Conservation (phyloP, 2,329 filamentous ascomycete genomes). For the Leptodontidium sp. region DNA sequence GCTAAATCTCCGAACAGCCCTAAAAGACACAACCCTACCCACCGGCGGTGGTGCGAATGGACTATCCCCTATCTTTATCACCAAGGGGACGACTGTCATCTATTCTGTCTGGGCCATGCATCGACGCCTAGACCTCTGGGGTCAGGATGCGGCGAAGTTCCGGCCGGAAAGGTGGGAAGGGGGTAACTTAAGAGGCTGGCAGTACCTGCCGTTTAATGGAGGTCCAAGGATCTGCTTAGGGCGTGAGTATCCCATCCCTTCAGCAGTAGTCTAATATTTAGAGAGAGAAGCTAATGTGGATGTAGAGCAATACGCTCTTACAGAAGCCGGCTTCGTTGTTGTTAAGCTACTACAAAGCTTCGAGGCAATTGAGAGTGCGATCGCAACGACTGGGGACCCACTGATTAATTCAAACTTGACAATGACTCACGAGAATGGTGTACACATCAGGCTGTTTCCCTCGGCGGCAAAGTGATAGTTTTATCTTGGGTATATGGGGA, state of each 20-base stretch:
- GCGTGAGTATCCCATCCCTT: neutral
- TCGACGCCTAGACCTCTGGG: slow-evolving; percentile 67
- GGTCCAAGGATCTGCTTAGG: neutral
- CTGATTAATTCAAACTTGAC: neutral
- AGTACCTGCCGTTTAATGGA: slow-evolving; percentile 9
- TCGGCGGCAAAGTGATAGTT: neutral
- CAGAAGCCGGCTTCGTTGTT: neutral
- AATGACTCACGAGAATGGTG: neutral
- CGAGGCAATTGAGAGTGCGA: neutral
- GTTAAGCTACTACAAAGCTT: neutral
- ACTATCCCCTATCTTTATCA: slow-evolving; percentile 65
- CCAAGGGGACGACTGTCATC: slow-evolving; percentile 67
- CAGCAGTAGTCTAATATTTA: neutral
- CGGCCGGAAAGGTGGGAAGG: slow-evolving; percentile 70
- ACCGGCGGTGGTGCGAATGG: slow-evolving; percentile 71
- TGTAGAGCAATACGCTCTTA: neutral
- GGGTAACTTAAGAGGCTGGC: slow-evolving; percentile 1
- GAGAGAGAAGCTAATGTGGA: neutral
- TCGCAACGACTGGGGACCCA: neutral
- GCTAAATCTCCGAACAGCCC: slow-evolving; percentile 75
- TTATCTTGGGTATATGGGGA: too few species aligned
- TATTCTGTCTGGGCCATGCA: slow-evolving; percentile 70
- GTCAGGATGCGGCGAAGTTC: slow-evolving; percentile 60
- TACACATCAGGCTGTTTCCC: neutral
- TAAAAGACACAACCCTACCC: slow-evolving; percentile 76